These are phyloP conservation scores for Dothideomycetidae sp. DNA, from an alignment of 2,329 filamentous ascomycete genomes.

Conservation along the genomic window DNA sequence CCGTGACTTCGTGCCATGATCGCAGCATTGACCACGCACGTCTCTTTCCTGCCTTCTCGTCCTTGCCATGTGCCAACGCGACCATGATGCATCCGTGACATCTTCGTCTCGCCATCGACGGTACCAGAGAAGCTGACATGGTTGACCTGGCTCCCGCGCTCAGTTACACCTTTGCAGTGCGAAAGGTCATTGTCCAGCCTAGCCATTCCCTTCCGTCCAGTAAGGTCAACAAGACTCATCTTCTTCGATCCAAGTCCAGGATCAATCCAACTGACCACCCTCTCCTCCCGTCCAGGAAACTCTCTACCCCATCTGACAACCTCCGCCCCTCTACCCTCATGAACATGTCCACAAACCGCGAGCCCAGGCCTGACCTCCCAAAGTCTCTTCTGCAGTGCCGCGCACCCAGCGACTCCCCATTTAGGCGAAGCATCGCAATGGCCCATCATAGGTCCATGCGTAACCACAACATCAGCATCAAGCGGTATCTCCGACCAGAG, in stretches of 20 bases:
- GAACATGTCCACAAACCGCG: conserved; percentile 58
- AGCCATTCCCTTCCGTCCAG: conserved; percentile 24
- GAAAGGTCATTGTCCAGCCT: conserved; percentile 7
- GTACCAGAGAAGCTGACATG: conserved; percentile 6
- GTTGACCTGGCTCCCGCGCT: conserved; percentile 1
- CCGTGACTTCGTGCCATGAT: conserved; percentile 52
- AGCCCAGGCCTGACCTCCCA: conserved; percentile 49
- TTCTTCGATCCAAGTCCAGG: conserved; percentile 44
- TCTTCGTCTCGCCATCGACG: conserved; percentile 3
- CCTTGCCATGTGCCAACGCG: conserved; percentile 1
- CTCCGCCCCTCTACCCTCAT: conserved; percentile 51
- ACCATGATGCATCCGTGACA: conserved; percentile 6
- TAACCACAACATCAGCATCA: conserved; percentile 52
- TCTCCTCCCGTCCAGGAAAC: conserved; percentile 31
- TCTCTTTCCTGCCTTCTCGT: conserved; percentile 42
- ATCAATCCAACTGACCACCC: conserved; percentile 42
- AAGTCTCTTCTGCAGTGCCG: conserved; percentile 42
- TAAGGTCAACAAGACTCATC: conserved; percentile 49
- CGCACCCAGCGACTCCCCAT: conserved; percentile 42
- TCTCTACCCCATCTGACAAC: conserved; percentile 42
- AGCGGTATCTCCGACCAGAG: conserved; percentile 50
- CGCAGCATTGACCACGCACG: conserved; percentile 67
- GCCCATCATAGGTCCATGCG: conserved; percentile 51
- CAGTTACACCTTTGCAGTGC: conserved; percentile 5
- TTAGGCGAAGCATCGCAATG: conserved; percentile 39